phyloP scores from a whole-genome alignment of 2,329 filamentous ascomycete genomes.

The Ceratocystis harringtonii region DNA sequence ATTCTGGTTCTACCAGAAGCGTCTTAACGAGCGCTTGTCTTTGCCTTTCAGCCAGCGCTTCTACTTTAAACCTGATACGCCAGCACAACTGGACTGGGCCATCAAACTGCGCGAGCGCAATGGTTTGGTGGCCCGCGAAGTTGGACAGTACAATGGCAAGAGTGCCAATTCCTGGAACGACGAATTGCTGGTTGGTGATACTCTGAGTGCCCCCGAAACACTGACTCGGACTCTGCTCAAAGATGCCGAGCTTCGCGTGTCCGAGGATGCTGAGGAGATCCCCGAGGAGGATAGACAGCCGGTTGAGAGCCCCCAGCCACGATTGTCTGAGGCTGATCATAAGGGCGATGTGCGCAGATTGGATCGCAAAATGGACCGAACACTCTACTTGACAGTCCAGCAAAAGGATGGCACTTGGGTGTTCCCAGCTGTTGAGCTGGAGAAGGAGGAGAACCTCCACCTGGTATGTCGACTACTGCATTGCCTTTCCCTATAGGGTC shows the following conservation, averaged over 20 bases:
- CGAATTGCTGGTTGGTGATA: constrained; percentile 64
- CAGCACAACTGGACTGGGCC: constrained; percentile 76
- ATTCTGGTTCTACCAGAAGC: constrained; percentile 94
- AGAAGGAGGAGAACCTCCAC: constrained; percentile 61
- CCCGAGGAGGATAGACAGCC: constrained; percentile 44
- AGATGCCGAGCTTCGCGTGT: constrained; percentile 54
- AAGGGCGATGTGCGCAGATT: constrained; percentile 61
- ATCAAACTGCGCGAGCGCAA: constrained; percentile 62
- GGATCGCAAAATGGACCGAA: constrained; percentile 64
- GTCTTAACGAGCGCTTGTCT: constrained; percentile 80
- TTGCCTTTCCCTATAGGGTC: not conserved
- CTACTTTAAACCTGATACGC: constrained; percentile 87
- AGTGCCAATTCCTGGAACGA: constrained; percentile 72
- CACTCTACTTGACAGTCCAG: constrained; percentile 77
- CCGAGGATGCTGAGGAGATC: constrained; percentile 45
- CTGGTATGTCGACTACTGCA: constrained; percentile 44
- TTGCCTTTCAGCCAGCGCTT: constrained; percentile 81
- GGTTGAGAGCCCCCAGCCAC: constrained; percentile 53
- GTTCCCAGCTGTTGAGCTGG: constrained; percentile 61
- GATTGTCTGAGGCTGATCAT: constrained; percentile 64
- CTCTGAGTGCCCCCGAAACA: constrained; percentile 46
- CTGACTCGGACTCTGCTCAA: constrained; percentile 55
- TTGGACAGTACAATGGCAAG: constrained; percentile 66
- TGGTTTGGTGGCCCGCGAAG: constrained; percentile 63
- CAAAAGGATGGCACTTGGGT: constrained; percentile 56